Base-by-base conservation (phyloP, 441 rosid species). In the Viola pubescens region DNA sequence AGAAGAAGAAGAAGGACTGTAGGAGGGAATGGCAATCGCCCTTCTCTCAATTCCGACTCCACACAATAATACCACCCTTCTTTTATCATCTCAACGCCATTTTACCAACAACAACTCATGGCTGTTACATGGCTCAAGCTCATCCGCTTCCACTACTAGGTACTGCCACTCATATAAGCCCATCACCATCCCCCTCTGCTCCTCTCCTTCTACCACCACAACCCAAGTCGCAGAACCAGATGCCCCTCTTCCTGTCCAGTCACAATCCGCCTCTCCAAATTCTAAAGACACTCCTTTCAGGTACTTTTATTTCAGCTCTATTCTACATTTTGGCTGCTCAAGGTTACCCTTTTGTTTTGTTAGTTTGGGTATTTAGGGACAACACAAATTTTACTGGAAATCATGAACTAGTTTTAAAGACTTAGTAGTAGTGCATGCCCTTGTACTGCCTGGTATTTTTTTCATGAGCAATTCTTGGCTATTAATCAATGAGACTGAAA, bases 221-320 rank as follows among this genome's bases (percentile, higher is more conserved):
- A 51, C 80, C 42, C 61, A 84, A 58, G 66, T 75, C 60, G 73
- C 62, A 6, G 79, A 78, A 4, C 55, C 73, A 58, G 73, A 60
- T 61, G 16, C 68, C 3, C 34, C 3, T 19, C 42, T 45, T 50
- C 60, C 73, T 48, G 16, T 46, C 58, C 81, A 52, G 38, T 56
- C 68, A 50, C 54, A 69, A 39, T 57, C 76, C 66, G 5, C 75
- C 53, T 12, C 58, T 9, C n/a, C 54, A 19, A 65, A 63, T 7
- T 60, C 73, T 39, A 73, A 57, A 41, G 52, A 65, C 55, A 66
- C 65, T 61, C 73, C 74, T 62, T 63, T 68, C 64, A 76, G 91
- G 96, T 84, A 67, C 54, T 54, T 37, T 26, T 26, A 7, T 10
- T 13, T 4, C 43, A 3, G 9, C 5, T 55, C 4, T 38, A 8